Evolutionary conservation across 176 grass and related monocot genomes (phyloP).

Genomic region (Musa schizocarpa): DNA sequence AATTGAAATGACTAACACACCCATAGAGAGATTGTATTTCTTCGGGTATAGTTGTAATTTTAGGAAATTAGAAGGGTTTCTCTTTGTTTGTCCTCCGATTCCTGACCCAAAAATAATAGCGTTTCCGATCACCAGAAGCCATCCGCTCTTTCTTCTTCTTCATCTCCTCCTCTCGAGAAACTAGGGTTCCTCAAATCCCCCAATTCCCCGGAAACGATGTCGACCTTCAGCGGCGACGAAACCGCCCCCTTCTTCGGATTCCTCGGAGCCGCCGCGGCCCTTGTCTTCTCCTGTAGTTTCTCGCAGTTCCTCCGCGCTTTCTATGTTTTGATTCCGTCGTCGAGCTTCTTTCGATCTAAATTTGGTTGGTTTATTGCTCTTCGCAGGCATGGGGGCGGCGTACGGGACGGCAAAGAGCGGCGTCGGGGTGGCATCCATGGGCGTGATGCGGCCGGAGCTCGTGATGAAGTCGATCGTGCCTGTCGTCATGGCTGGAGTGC

Average conservation of each 20-base stretch:
- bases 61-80: background rate
- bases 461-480: slow-evolving; percentile 22
- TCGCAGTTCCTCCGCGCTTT: background rate
- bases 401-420: slow-evolving; percentile 17
- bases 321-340: background rate
- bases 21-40: background rate
- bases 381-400: slow-evolving; percentile 12
- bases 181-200: background rate
- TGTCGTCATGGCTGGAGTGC: slow-evolving; percentile 17
- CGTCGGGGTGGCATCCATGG: slow-evolving; percentile 15
- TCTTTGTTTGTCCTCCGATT: background rate
- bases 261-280: slow-evolving; percentile 90
- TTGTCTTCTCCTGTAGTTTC: slow-evolving; percentile 85
- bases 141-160: background rate
- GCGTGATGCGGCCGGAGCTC: slow-evolving; percentile 18
- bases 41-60: background rate
- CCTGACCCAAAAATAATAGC: background rate
- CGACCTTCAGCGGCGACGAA: slow-evolving; percentile 78
- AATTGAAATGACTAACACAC: background rate
- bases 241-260: slow-evolving; percentile 99
- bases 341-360: background rate
- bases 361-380: background rate
- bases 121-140: background rate
- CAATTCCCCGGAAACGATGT: background rate
- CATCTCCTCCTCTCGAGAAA: background rate